Evolutionary conservation across 768 basidiomycete genomes (phyloP).

Genomic region (Lactifluus pinguis): DNA sequence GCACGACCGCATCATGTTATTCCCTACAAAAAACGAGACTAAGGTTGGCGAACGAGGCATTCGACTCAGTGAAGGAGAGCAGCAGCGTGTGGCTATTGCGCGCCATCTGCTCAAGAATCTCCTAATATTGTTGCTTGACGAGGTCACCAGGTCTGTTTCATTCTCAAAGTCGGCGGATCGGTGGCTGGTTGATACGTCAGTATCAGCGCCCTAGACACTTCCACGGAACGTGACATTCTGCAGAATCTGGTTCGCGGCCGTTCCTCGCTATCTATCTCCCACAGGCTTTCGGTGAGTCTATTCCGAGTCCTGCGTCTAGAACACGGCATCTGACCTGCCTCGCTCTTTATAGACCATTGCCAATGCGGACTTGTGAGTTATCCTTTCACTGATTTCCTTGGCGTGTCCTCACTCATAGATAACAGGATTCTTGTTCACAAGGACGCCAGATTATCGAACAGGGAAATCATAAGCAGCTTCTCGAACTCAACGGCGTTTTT

Average conservation of each 20-base stretch:
- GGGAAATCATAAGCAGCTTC: slow-evolving; percentile 70
- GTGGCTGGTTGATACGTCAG: neutral
- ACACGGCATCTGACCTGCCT: slow-evolving; percentile 9
- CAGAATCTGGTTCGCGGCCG: slow-evolving; percentile 67
- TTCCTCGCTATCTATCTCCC: slow-evolving; percentile 71
- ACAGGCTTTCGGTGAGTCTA: slow-evolving; percentile 64
- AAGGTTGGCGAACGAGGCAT: slow-evolving; percentile 87
- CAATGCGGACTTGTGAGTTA: slow-evolving; percentile 40
- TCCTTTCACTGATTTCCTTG: neutral
- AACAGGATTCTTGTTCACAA: slow-evolving; percentile 81
- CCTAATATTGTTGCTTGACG: slow-evolving; percentile 65
- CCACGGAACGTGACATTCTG: slow-evolving; percentile 85
- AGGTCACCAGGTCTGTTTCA: slow-evolving; percentile 52
- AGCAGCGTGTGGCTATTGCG: slow-evolving; percentile 86
- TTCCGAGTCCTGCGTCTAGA: neutral
- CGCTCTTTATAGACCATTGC: slow-evolving; percentile 38
- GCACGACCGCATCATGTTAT: slow-evolving; percentile 75
- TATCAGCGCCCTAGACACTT: slow-evolving; percentile 73
- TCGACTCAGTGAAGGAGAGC: slow-evolving; percentile 79
- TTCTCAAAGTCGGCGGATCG: neutral
- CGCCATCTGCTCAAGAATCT: slow-evolving; percentile 82
- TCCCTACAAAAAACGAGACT: slow-evolving; percentile 83
- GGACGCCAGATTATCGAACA: slow-evolving; percentile 79
- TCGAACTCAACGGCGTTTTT: slow-evolving; percentile 63
- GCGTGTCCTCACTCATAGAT: neutral